Base-by-base conservation (phyloP, 345 rosid species). In the Hibiscus syriacus region DNA sequence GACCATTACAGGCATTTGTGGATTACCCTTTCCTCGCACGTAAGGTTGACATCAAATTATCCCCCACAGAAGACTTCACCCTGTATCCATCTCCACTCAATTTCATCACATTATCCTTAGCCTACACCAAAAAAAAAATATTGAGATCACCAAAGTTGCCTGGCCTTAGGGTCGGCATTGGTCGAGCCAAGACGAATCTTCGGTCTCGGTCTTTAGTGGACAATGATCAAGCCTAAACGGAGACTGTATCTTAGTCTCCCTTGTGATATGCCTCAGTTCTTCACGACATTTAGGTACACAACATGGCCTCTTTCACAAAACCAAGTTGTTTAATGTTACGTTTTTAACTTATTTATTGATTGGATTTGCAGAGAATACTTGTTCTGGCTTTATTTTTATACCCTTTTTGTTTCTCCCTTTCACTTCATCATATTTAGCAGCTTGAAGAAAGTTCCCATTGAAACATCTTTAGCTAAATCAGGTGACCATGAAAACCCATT, bases 11-110 rank as follows among this genome's bases (percentile, higher is more conserved):
- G 70, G 5, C 55, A 30, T 45, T 54, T 67, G 66, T 61, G 72
- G 69, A n/a, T 70, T 30, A 45, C 69, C 69, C 70, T 48, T 70
- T 10, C 13, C 9, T 52, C 56, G 8, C 14, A 52, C 29, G 29
- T 52, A 22, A 3, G 56, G 87, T 86, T 81, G 77, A 80, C 86
- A 74, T 80, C 87, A n/a, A n/a, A n/a, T 69, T 32, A 60, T 49
- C 62, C 61, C 72, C 75, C 77, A 76, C 82, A 67, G 2, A 39
- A 27, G 6, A 48, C 52, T 50, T 64, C 48, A 30, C 36, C 56
- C 61, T 41, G 7, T 45, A 23, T n/a, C 55, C 77, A 55, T 25
- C n/a, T 9, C 67, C 70, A 69, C 55, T 73, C 65, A 43, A 67
- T 6, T 29, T 45, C 12, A 7, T 45, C 52, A 52, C 53, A 23